Evolutionary conservation across 345 rosid species (phyloP), one percentile per base, ranked within the genome.

Genomic region (Eucalyptus erythrocorys): DNA sequence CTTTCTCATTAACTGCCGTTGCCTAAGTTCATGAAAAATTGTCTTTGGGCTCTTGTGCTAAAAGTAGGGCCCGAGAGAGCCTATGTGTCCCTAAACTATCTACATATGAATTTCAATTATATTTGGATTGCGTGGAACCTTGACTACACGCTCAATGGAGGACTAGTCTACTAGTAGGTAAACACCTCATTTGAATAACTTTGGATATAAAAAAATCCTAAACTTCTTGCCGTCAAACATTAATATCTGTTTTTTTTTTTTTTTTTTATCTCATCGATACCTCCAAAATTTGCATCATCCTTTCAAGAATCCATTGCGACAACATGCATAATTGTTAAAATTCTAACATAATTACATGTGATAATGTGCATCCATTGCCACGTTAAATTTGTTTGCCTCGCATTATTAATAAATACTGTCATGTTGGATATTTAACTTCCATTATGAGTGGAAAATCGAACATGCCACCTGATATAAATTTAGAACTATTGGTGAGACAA

Each of bases 401-500:
- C 1, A 0, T 13, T 27, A 64, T 66, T 4, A 3, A 66, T 66
- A 32, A 15, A 34, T 32, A 32, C 5, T 15, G 4, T 4, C 21
- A 32, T 17, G 8, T 15, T 6, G 0, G 3, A 66, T 14, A 13
- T 66, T 66, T 66, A 66, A 30, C 71, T 3, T 51, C 10, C 57
- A 51, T 8, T 19, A 51, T 51, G 57, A 3, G 57, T 1, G 57
- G 8, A 21, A 43, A 0, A 51, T 21, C 57, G 7, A 51, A 51
- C 1, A 16, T 16, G 3, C 17, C 21, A 14, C 5, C 0, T 0
- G 0, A 0, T 14, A 7, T 4, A 64, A 64, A 8, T 4, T 15
- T 64, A 64, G 6, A 16, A 13, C 11, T 2, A n/a, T 13, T n/a
- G 10, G 8, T 1, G 1, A n/a, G 37, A n/a, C 1, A 64, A 13